Evolutionary conservation across 2,329 filamentous ascomycete species (phyloP).

Genomic region (Aspergillus caelatus): DNA sequence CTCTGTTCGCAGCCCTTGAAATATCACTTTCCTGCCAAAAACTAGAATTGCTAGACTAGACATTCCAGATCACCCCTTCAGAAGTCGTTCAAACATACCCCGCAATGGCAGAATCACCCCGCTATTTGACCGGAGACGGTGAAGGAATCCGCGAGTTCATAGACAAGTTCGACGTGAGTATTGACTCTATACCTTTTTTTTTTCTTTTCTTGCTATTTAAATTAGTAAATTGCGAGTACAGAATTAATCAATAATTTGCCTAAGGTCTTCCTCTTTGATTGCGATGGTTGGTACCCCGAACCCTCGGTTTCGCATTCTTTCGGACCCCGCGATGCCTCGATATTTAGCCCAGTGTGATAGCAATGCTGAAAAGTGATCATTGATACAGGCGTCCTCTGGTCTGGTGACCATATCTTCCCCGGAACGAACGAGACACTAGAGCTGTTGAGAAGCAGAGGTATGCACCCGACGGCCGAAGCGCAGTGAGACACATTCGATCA

Average conservation of each 20-base stretch:
- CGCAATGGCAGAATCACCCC: constrained; percentile 35
- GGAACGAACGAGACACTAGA: constrained; percentile 83
- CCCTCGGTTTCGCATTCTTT: not conserved
- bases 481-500: not conserved
- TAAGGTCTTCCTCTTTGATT: constrained; percentile 92
- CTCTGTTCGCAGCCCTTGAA: not conserved
- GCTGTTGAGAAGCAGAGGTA: constrained; percentile 79
- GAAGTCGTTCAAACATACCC: constrained; percentile 16
- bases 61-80: not conserved
- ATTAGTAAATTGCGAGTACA: not conserved
- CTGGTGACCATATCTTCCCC: constrained; percentile 85
- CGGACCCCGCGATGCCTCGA: not conserved
- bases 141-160: constrained; percentile 80
- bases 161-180: constrained; percentile 84
- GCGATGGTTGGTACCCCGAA: constrained; percentile 72
- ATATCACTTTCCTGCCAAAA: not conserved
- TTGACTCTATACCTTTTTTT: not conserved
- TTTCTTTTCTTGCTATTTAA: not conserved
- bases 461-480: constrained; percentile 9
- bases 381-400: constrained; percentile 87
- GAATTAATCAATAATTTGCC: constrained; percentile 21
- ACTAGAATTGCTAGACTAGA: not conserved
- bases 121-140: constrained; percentile 77
- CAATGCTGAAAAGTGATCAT: constrained; percentile 39
- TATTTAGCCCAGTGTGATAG: constrained; percentile 5